Evolutionary conservation across 1,139 yeast genomes (phyloP), one percentile per base, ranked within the genome.

Genomic region (Suhomyces terraborum): DNA sequence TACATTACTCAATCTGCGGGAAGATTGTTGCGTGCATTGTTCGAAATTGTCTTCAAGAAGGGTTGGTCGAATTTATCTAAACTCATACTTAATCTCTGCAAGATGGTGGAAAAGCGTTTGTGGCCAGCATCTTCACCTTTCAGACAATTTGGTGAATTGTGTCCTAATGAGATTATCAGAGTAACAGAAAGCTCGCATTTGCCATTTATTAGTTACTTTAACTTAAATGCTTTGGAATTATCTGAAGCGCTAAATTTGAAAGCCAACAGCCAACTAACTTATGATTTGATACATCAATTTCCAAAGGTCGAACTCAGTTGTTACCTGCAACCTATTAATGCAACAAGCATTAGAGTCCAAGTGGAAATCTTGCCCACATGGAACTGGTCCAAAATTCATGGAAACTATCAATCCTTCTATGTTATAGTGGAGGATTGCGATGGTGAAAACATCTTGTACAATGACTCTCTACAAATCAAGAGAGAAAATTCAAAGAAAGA

Each of bases 1-100:
- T 93, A 88, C 55, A 80, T 94, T 30, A 87, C 94, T 0, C 98
- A 93, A 59, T 88, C 95, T 27, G 98, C 97, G 0, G 95, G 95
- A 6, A 77, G 99, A 58, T 64, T 94, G 31, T 69, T 91, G 40
- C 68, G 97, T 40, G 98, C 98, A 0, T 77, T 94, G 49, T 83
- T 78, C 57, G 97, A 93, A 56, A 79, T 93, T 19, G 77, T 88
- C 8, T 54, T 88, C 35, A 70, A 75, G 39, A 86, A 82, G 51
- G 77, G 77, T 7, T 89, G 96, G 95, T 75, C 96, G 0, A 61
- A 72, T 7, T 62, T 87, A 16, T 72, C 95, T 0, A 77, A 75
- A 48, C 49, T 66, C 1, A 61, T 86, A 1, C 68, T 89, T 9
- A 80, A 80, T 43, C 52, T 91, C 22, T 84, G 93, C 56, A 86